These are phyloP conservation scores for Sporothrix humicola DNA, from an alignment of 2,329 filamentous ascomycete species.

Conservation along the genomic window DNA sequence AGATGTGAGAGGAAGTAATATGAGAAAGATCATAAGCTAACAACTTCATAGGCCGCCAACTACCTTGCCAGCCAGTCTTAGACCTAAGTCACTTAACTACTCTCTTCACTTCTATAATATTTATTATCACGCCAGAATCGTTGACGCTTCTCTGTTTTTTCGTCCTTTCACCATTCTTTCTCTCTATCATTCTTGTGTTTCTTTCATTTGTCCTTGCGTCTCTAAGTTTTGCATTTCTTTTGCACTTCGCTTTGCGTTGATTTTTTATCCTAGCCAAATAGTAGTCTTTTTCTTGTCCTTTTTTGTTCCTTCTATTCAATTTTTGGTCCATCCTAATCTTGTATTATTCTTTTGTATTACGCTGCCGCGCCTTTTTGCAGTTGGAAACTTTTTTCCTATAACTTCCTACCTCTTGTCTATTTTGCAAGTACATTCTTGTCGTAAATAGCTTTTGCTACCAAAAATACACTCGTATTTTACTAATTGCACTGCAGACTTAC, in stretches of 20 bases:
- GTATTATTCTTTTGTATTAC: slow-evolving; percentile 23
- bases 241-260: background rate
- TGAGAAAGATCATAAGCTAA: background rate
- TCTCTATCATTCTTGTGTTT: slow-evolving; percentile 13
- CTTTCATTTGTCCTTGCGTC: background rate
- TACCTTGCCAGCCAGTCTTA: slow-evolving; percentile 31
- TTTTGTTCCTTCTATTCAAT: background rate
- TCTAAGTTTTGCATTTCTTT: background rate
- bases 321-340: background rate
- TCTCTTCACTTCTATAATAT: slow-evolving; percentile 3
- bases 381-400: background rate
- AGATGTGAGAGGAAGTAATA: too few relatives aligned
- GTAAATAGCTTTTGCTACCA: slow-evolving; percentile 4
- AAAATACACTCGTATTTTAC: background rate
- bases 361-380: background rate
- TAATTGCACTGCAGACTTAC: too few relatives aligned
- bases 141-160: background rate
- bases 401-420: background rate
- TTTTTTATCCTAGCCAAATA: slow-evolving; percentile 24
- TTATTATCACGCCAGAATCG: background rate
- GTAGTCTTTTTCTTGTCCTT: background rate
- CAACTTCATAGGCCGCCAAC: slow-evolving; percentile 22
- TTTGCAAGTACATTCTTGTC: slow-evolving; percentile 3
- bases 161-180: background rate
- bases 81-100: background rate